Percentiles rank a stretch among this genome's conserved stretches.
These are phyloP conservation scores for Sideroxylon spinosum DNA, from an alignment of 179 eudicot species.

Conservation along the genomic window DNA sequence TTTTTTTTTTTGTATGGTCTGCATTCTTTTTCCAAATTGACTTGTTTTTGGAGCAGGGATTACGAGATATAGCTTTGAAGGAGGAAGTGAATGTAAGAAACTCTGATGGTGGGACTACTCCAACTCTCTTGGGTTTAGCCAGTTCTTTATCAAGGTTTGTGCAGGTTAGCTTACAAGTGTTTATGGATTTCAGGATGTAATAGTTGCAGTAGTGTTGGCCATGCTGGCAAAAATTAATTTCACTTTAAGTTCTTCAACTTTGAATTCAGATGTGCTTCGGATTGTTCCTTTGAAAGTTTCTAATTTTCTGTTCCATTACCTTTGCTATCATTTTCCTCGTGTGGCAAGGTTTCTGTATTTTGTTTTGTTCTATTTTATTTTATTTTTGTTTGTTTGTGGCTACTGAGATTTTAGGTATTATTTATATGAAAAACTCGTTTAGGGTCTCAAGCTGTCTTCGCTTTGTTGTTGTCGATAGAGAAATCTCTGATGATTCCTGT, in stretches of 20 bases:
- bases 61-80: conserved; percentile 74
- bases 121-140: conserved; percentile 77
- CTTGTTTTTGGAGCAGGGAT: conserved; percentile 44
- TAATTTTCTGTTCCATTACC: background rate
- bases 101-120: conserved; percentile 36
- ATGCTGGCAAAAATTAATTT: background rate
- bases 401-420: background rate
- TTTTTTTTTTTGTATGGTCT: conserved; percentile 6
- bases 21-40: background rate
- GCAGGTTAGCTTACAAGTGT: conserved; percentile 11
- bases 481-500: conserved; percentile 35
- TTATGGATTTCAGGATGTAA: background rate
- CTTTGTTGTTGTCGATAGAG: conserved; percentile 10
- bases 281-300: background rate
- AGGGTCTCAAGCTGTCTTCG: background rate
- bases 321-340: background rate
- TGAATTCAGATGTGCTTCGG: background rate
- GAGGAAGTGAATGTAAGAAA: conserved; percentile 60
- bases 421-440: background rate
- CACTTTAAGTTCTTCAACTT: conserved; percentile 5
- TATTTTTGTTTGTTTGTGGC: background rate
- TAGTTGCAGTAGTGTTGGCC: background rate
- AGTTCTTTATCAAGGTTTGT: conserved; percentile 85
- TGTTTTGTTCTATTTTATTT: background rate
- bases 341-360: conserved; percentile 6